These are phyloP conservation scores for Penium margaritaceum DNA, from an alignment of 139 green algal species.

Conservation along the genomic window DNA sequence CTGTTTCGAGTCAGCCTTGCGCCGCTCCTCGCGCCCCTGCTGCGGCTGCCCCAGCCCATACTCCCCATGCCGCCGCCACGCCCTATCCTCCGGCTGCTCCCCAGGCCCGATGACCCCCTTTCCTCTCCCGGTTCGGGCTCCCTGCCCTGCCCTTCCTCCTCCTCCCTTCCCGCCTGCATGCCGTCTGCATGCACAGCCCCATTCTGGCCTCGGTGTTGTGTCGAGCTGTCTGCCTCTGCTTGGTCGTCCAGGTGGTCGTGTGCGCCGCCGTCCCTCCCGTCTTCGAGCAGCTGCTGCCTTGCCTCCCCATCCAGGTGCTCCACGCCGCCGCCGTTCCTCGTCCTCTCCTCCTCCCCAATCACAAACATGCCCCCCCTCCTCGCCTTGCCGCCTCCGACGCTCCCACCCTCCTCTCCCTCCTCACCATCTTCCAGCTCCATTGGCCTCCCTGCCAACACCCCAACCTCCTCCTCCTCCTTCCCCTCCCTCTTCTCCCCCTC, in stretches of 20 bases:
- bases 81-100: too few relatives aligned
- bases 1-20: neutral
- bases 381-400: neutral
- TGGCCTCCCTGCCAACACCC: too few relatives aligned
- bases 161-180: neutral
- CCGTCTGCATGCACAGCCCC: too few relatives aligned
- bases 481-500: neutral
- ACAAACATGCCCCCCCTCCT: neutral
- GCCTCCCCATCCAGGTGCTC: too few relatives aligned
- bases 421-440: too few relatives aligned
- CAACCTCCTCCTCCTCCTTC: neutral
- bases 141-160: neutral
- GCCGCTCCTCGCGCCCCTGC: neutral
- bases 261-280: too few relatives aligned
- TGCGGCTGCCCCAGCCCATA: neutral
- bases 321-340: neutral
- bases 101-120: too few relatives aligned
- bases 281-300: too few relatives aligned
- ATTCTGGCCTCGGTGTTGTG: too few relatives aligned
- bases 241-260: too few relatives aligned
- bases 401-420: constrained; percentile 2
- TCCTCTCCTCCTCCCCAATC: neutral
- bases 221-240: too few relatives aligned
- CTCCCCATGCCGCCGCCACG: neutral
- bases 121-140: constrained; percentile 58